Conservation (phyloP, 192 early-diverging fungal species). For the Diversispora epigaea region DNA sequence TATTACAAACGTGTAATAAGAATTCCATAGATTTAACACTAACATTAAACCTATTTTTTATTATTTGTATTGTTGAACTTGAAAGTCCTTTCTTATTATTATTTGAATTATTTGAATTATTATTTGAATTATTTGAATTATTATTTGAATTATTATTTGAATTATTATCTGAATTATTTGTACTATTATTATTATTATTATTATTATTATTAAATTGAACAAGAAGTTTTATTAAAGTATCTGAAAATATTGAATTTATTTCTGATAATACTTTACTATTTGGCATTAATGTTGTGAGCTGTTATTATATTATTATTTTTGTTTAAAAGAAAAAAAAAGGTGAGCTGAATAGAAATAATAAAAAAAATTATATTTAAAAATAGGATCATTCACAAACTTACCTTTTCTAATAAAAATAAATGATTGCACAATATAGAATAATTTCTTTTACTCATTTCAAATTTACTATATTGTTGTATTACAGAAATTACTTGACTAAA, state of each 20-base stretch:
- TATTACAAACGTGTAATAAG: constrained; percentile 43
- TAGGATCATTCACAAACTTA: neutral
- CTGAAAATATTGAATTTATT: constrained; percentile 46
- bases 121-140: constrained; percentile 37
- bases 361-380: neutral
- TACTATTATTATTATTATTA: neutral
- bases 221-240: constrained; percentile 40
- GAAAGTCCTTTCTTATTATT: constrained; percentile 16
- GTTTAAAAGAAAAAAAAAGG: neutral
- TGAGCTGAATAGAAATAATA: neutral
- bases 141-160: constrained; percentile 2
- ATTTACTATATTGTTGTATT: constrained; percentile 37
- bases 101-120: constrained; percentile 22
- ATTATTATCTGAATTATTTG: neutral
- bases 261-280: constrained; percentile 37
- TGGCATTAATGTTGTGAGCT: constrained; percentile 38
- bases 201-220: constrained; percentile 31
- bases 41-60: constrained; percentile 36
- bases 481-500: constrained; percentile 52
- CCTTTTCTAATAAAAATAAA: constrained; percentile 37
- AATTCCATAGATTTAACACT: constrained; percentile 38
- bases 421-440: constrained; percentile 34
- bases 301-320: neutral
- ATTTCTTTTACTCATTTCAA: constrained; percentile 2
- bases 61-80: constrained; percentile 9